Evolutionary conservation across 2,329 filamentous ascomycete species (phyloP).

Genomic region (Aspergillus chevalieri): DNA sequence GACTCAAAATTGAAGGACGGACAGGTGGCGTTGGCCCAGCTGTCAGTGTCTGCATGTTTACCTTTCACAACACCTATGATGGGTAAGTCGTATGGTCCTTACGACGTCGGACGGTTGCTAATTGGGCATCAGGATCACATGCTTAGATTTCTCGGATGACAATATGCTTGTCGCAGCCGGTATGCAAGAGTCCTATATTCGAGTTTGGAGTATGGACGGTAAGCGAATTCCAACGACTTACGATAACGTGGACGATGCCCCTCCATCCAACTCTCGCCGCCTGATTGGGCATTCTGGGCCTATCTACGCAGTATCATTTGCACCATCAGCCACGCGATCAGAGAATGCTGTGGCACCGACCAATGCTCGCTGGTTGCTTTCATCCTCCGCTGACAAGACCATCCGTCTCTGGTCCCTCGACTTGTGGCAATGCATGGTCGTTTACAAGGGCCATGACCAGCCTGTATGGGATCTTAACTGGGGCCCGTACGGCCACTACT

Average conservation of each 20-base stretch:
- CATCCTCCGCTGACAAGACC: slow-evolving; percentile 78
- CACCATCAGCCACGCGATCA: slow-evolving; percentile 56
- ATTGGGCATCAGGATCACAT: slow-evolving; percentile 61
- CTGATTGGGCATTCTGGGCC: slow-evolving; percentile 84
- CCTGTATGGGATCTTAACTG: slow-evolving; percentile 84
- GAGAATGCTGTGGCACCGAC: slow-evolving; percentile 50
- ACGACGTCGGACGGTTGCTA: slow-evolving; percentile 8
- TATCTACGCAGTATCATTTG: slow-evolving; percentile 85
- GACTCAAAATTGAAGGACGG: slow-evolving; percentile 78
- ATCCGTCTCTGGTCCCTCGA: slow-evolving; percentile 91
- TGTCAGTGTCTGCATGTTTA: slow-evolving; percentile 93
- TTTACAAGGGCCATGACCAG: slow-evolving; percentile 88
- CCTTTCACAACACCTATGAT: slow-evolving; percentile 93
- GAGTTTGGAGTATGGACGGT: slow-evolving; percentile 87
- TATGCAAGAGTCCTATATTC: slow-evolving; percentile 90
- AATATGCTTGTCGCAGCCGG: slow-evolving; percentile 80
- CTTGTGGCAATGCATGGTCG: slow-evolving; percentile 82
- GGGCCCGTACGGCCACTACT: slow-evolving; percentile 94
- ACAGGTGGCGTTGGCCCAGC: slow-evolving; percentile 77
- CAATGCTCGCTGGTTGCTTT: slow-evolving; percentile 71
- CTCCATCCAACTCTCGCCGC: slow-evolving; percentile 66
- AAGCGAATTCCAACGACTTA: slow-evolving; percentile 67
- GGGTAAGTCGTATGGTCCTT: slow-evolving; percentile 50
- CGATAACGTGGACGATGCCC: slow-evolving; percentile 52
- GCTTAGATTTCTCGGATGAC: slow-evolving; percentile 91